Evolutionary conservation across 108 stramenopile species (phyloP).

Genomic region (Skeletonema marinoi): DNA sequence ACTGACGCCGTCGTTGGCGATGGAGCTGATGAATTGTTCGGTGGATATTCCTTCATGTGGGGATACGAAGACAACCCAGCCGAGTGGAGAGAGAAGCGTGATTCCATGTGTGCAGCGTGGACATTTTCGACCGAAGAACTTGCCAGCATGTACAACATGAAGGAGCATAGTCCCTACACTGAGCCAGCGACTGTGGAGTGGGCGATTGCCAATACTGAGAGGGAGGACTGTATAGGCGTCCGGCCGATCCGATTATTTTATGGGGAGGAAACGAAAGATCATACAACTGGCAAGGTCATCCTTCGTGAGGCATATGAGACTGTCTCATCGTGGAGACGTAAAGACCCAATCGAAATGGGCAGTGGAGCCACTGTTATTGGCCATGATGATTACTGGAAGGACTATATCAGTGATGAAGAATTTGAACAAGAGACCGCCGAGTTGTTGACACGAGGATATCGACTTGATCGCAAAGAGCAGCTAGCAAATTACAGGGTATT

Average conservation of each 20-base stretch:
- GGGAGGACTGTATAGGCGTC: slow-evolving; percentile 41
- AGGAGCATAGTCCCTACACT: slow-evolving; percentile 44
- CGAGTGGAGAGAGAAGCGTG: slow-evolving; percentile 57
- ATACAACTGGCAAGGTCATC: slow-evolving; percentile 56
- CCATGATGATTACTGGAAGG: slow-evolving; percentile 45
- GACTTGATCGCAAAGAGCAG: slow-evolving; percentile 36
- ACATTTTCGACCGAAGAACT: slow-evolving; percentile 54
- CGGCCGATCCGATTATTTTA: slow-evolving; percentile 32
- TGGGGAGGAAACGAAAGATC: slow-evolving; percentile 20
- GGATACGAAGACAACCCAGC: slow-evolving; percentile 30
- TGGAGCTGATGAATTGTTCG: slow-evolving; percentile 68
- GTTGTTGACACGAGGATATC: slow-evolving; percentile 27
- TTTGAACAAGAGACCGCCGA: slow-evolving; percentile 16
- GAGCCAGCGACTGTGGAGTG: slow-evolving; percentile 40
- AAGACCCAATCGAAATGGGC: slow-evolving; percentile 69
- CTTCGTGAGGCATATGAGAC: slow-evolving; percentile 61
- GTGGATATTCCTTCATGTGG: slow-evolving; percentile 69
- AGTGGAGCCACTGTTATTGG: slow-evolving; percentile 59
- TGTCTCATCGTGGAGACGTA: slow-evolving; percentile 61
- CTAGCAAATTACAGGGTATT: slow-evolving; percentile 43
- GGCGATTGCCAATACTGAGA: slow-evolving; percentile 41
- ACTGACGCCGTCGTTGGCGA: slow-evolving; percentile 55
- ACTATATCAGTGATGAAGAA: slow-evolving; percentile 31
- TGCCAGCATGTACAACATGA: slow-evolving; percentile 43
- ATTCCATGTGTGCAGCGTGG: slow-evolving; percentile 59